Evolutionary conservation across 192 early-diverging fungal genomes (phyloP).

Genomic region (Phlyctochytrium arcticum): DNA sequence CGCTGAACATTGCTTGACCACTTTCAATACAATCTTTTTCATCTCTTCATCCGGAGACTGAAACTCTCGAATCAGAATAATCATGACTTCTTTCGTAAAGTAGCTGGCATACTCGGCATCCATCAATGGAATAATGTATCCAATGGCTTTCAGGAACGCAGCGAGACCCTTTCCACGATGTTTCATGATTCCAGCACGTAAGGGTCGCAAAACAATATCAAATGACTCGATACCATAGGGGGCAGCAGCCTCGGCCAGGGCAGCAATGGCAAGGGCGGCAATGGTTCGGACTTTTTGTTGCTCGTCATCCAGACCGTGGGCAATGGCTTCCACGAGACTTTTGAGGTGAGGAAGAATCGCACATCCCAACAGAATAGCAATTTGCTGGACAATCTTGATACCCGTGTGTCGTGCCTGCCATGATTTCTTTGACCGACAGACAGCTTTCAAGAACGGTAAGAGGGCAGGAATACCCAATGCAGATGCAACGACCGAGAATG

Average conservation of each 20-base stretch:
- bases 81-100: constrained; percentile 93
- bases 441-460: constrained; percentile 93
- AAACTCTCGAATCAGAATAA: constrained; percentile 90
- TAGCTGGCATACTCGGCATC: constrained; percentile 90
- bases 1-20: constrained; percentile 92
- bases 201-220: constrained; percentile 80
- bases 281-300: constrained; percentile 96
- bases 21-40: constrained; percentile 98
- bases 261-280: constrained; percentile 89
- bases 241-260: constrained; percentile 92
- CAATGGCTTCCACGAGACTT: constrained; percentile 87
- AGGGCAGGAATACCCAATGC: constrained; percentile 91
- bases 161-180: constrained; percentile 95
- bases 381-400: constrained; percentile 96
- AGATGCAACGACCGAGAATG: constrained; percentile 95
- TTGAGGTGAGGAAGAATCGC: constrained; percentile 93
- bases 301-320: constrained; percentile 89
- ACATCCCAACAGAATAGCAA: constrained; percentile 90
- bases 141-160: constrained; percentile 98
- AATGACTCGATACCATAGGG: constrained; percentile 99
- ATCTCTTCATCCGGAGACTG: constrained; percentile 97
- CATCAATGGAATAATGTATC: constrained; percentile 98
- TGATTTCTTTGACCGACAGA: constrained; percentile 90
- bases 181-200: constrained; percentile 90
- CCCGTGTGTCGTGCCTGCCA: constrained; percentile 99